Evolutionary conservation across 1,284 basidiomycete genomes (phyloP), one percentile per base, ranked within the genome.

Genomic region (Pseudozyma thailandica): DNA sequence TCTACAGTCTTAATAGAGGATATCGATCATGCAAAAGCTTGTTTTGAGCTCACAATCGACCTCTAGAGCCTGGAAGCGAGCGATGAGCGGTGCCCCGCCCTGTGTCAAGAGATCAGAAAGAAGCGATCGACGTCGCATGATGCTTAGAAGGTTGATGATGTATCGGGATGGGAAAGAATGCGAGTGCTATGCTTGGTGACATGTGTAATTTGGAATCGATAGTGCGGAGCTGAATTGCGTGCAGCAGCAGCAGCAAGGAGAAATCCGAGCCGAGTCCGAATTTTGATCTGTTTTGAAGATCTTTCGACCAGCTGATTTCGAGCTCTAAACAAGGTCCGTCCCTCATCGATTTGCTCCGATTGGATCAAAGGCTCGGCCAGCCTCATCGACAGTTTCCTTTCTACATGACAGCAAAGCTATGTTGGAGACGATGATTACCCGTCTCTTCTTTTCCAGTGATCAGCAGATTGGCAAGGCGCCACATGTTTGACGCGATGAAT

Each of bases 41-140:
- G 39, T 41, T 41, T 41, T 41, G 39, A 41, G 15, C 39, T 23
- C 39, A 12, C 21, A 41, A 21, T 23, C 20, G 21, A 41, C 20
- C 15, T 6, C 15, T 35, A 16, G 33, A 16, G 33, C 33, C n/a
- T 16, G 33, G 15, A 16, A 35, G n/a, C 15, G 7, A 16, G 33
- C 33, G 15, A 35, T 35, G 13, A 35, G 15, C 15, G 33, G 33
- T 35, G 33, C 33, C 33, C 33, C 33, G 33, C 33, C n/a, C 8
- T 31, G 30, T 7, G 15, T 35, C 33, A 35, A n/a, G 33, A 35
- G 15, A n/a, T 16, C 6, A 35, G 15, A 16, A 41, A 23, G 5
- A 23, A 21, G 39, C 7, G 54, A 57, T 56, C 56, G 48, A 37
- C 56, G 15, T 38, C 43, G 56, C 50, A 55, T 63, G 35, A 39